A percentile compares a stretch with the other conserved stretches of the same genome.
Evolutionary conservation across 108 stramenopile genomes (phyloP).

Genomic region (Cyclostephanos invisitatus): DNA sequence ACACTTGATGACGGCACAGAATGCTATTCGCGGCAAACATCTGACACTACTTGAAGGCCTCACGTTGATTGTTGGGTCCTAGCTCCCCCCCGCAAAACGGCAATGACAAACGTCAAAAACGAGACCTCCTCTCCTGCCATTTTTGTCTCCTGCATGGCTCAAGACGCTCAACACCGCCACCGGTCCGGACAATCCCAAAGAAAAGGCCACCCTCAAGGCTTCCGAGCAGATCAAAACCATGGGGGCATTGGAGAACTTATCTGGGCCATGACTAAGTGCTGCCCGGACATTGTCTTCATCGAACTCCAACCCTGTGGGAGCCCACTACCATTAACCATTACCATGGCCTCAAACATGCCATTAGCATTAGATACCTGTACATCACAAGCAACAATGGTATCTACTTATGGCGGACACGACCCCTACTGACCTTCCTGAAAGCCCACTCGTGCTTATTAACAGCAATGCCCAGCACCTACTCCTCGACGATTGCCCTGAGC

Average conservation of each 20-base stretch:
- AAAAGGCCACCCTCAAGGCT: conserved; percentile 7
- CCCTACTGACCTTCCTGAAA: conserved; percentile 9
- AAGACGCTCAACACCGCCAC: too few relatives aligned
- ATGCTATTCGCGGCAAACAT: too few relatives aligned
- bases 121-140: too few relatives aligned
- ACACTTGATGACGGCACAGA: too few relatives aligned
- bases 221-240: conserved; percentile 24
- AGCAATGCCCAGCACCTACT: not conserved
- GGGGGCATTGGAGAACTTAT: conserved; percentile 46
- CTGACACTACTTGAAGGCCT: too few relatives aligned
- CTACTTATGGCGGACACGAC: conserved; percentile 21
- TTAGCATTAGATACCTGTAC: conserved; percentile 3
- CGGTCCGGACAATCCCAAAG: too few relatives aligned
- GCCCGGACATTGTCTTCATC: too few relatives aligned
- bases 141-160: too few relatives aligned
- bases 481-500: not conserved
- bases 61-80: too few relatives aligned
- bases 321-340: not conserved
- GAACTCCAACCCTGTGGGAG: conserved; percentile 5
- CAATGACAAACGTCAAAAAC: too few relatives aligned
- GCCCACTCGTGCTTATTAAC: not conserved
- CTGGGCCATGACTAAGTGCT: not conserved
- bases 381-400: conserved; percentile 1
- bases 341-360: not conserved
- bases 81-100: too few relatives aligned